These are phyloP conservation scores for Drechslera avenae DNA, from an alignment of 2,329 filamentous ascomycete genomes.

Conservation along the genomic window DNA sequence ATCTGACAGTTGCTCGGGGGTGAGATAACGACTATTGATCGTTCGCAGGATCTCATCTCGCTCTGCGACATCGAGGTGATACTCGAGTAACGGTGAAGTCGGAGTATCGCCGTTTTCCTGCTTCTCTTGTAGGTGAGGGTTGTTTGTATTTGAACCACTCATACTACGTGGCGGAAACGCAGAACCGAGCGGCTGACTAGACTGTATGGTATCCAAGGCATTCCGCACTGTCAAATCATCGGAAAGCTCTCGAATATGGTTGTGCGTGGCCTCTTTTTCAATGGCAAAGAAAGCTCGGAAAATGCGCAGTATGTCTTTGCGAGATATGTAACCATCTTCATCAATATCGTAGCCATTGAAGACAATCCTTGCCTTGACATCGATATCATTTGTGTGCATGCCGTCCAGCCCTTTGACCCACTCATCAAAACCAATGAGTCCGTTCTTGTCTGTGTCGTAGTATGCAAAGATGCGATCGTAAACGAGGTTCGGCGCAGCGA, in stretches of 20 bases:
- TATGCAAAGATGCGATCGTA: constrained; percentile 97
- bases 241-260: constrained; percentile 76
- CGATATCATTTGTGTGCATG: constrained; percentile 56
- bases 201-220: constrained; percentile 48
- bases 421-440: constrained; percentile 88
- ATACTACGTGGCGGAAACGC: constrained; percentile 49
- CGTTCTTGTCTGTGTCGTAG: constrained; percentile 89
- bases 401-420: constrained; percentile 82
- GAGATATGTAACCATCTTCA: constrained; percentile 80
- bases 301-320: constrained; percentile 87
- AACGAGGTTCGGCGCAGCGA: constrained; percentile 82
- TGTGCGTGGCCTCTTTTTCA: constrained; percentile 85
- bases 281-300: constrained; percentile 92
- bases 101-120: constrained; percentile 38
- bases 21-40: constrained; percentile 15
- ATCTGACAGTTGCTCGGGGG: constrained; percentile 1
- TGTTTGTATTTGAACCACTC: constrained; percentile 25
- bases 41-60: constrained; percentile 24
- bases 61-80: constrained; percentile 32
- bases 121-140: constrained; percentile 40
- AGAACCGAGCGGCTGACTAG: constrained; percentile 54
- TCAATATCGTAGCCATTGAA: constrained; percentile 93
- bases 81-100: constrained; percentile 28
- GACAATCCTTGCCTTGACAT: constrained; percentile 60
- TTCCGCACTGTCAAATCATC: constrained; percentile 71